Base-by-base conservation (phyloP, 2,329 filamentous ascomycete genomes). In the Fusarium sp. region DNA sequence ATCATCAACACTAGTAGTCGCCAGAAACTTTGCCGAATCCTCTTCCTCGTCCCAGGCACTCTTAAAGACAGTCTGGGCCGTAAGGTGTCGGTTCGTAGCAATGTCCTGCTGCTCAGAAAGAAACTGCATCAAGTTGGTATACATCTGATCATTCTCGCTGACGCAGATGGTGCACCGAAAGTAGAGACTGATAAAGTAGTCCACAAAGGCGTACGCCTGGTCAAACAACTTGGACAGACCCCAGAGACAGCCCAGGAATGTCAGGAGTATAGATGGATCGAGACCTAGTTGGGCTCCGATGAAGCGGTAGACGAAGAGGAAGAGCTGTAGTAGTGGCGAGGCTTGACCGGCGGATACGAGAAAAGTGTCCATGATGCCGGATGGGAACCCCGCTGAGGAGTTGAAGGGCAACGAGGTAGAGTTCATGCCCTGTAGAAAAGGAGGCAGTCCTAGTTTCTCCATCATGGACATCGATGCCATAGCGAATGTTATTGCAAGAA, bases 41-140 rank as follows among this genome's bases (percentile, higher is more conserved):
- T 88, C 79, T 44, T 81, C 84, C 49, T 85, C 84, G 42, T 87
- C 86, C 86, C 87, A 89, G 0, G 85, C 84, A 16, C 81, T 85
- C 70, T 82, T 84, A 56, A 81, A 82, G 2, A 82, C 81, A 0
- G 86, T 89, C 74, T 89, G 85, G 6, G 86, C 87, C 66, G 83
- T 84, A 14, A 89, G 77, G 6, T 81, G 82, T 13, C 85, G 82
- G 36, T 85, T 86, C 50, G 83, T 83, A 31, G 80, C 80, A 64
- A 87, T 83, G 20, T 79, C 80, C 9, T 84, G 83, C 72, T 89
- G 84, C 40, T 82, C 75, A 0, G 85, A 84, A 7, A 89, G 81
- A 80, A 85, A 90, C 57, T 84, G 82, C 80, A 89, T 87, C 53
- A 90, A 71, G 57, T 89, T 85, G 3, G 75, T 56, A 71, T 88